A percentile compares a stretch with the other conserved stretches of the same genome.
Evolutionary conservation across 2,329 filamentous ascomycete genomes (phyloP).

Genomic region (Paecilomyces variotii): DNA sequence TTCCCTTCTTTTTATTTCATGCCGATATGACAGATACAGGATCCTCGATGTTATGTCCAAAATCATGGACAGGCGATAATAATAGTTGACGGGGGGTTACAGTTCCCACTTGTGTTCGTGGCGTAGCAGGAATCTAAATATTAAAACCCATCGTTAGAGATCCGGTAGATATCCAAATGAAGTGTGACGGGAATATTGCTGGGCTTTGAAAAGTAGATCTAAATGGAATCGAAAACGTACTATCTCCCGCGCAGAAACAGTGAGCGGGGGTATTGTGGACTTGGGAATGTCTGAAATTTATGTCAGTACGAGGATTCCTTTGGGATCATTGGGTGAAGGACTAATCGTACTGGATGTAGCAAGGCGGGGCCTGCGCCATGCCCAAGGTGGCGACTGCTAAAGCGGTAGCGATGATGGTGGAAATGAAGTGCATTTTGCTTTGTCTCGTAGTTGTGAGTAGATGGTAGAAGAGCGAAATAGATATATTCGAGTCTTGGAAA

Average conservation of each 20-base stretch:
- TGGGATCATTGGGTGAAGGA: neutral
- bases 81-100: neutral
- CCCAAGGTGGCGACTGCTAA: neutral
- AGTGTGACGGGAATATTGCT: no score
- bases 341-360: neutral
- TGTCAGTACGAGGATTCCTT: neutral
- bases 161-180: no score
- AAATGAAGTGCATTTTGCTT: neutral
- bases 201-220: no score
- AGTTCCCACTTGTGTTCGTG: neutral
- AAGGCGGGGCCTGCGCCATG: neutral
- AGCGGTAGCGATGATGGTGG: neutral
- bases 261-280: neutral
- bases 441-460: neutral
- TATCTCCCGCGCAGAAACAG: neutral
- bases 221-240: neutral
- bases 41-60: neutral
- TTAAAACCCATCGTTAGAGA: no score
- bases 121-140: neutral
- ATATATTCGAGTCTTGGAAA: neutral
- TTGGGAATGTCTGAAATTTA: neutral
- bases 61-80: neutral
- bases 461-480: no score
- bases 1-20: neutral
- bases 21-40: neutral